A percentile compares a stretch with the other conserved stretches of the same genome.
Evolutionary conservation across 2,329 filamentous ascomycete genomes (phyloP).

Genomic region (Myriosclerotinia curreyana): DNA sequence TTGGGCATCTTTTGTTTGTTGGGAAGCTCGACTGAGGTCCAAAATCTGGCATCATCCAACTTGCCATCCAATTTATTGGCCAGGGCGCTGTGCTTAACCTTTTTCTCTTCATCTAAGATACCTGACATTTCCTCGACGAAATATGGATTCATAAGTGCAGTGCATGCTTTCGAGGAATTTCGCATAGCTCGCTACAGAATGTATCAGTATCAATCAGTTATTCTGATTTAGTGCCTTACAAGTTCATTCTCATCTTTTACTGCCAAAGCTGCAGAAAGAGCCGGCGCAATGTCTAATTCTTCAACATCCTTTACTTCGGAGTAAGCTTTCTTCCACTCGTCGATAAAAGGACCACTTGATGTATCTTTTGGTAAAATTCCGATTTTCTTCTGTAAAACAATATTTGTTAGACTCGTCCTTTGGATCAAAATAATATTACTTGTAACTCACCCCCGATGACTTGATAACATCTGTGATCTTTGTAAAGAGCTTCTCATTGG

Average conservation of each 20-base stretch:
- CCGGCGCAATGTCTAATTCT: slow-evolving; percentile 79
- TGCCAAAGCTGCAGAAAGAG: slow-evolving; percentile 76
- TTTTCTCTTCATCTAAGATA: slow-evolving; percentile 93
- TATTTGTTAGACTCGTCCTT: slow-evolving; percentile 21
- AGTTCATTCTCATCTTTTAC: slow-evolving; percentile 95
- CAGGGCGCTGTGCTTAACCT: slow-evolving; percentile 84
- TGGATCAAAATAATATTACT: neutral
- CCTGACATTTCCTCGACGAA: slow-evolving; percentile 98
- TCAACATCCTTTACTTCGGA: slow-evolving; percentile 78
- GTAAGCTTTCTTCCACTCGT: slow-evolving; percentile 91
- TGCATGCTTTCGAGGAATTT: slow-evolving; percentile 89
- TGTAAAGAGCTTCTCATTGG: slow-evolving; percentile 87
- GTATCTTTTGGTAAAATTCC: slow-evolving; percentile 82
- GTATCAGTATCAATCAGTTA: slow-evolving; percentile 17
- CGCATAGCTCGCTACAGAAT: slow-evolving; percentile 72
- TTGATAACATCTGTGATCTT: slow-evolving; percentile 86
- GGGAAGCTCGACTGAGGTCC: slow-evolving; percentile 71
- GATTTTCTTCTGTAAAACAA: slow-evolving; percentile 69
- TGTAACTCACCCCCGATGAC: slow-evolving; percentile 68
- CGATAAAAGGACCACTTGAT: slow-evolving; percentile 82
- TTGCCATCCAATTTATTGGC: slow-evolving; percentile 87
- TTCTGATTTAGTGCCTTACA: slow-evolving; percentile 42
- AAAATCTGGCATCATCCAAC: slow-evolving; percentile 91
- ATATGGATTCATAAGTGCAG: slow-evolving; percentile 91
- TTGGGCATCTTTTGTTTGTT: slow-evolving; percentile 73